Conservation (phyloP, 2,329 filamentous ascomycete species). For the Colletotrichum tofieldiae region DNA sequence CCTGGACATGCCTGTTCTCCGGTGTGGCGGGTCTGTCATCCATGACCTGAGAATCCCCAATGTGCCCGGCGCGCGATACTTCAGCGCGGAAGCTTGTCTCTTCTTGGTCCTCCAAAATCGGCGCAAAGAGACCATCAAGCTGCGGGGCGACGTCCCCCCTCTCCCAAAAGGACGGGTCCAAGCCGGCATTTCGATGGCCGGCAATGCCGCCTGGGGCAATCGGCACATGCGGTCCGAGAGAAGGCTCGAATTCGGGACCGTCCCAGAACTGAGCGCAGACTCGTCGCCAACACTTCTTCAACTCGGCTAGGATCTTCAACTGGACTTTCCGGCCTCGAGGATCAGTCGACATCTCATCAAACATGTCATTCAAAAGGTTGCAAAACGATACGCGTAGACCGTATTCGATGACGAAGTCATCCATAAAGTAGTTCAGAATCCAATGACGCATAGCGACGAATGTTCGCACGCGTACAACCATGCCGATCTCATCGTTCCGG, state of each 20-base stretch:
- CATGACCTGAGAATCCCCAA: conserved; percentile 62
- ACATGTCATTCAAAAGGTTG: conserved; percentile 80
- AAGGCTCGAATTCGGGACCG: conserved; percentile 74
- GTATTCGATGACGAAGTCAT: conserved; percentile 89
- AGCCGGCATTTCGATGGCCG: conserved; percentile 70
- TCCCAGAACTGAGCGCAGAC: conserved; percentile 95
- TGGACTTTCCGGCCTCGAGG: conserved; percentile 65
- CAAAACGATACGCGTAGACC: conserved; percentile 85
- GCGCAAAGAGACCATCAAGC: conserved; percentile 58
- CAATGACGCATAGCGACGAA: conserved; percentile 97
- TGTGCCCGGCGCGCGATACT: conserved; percentile 62
- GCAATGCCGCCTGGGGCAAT: conserved; percentile 84
- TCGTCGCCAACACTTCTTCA: conserved; percentile 97
- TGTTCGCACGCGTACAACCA: conserved; percentile 94
- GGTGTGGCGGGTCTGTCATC: conserved; percentile 65
- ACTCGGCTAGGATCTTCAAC: conserved; percentile 89
- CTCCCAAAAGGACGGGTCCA: conserved; percentile 71
- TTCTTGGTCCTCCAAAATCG: conserved; percentile 45
- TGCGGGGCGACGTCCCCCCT: conserved; percentile 60
- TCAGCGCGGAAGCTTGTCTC: conserved; percentile 63
- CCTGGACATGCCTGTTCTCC: conserved; percentile 52
- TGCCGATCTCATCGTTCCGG: conserved; percentile 85
- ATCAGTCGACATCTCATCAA: conserved; percentile 68
- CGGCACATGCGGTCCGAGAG: conserved; percentile 74
- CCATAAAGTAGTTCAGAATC: conserved; percentile 97